Evolutionary conservation across 2,329 filamentous ascomycete genomes (phyloP).

Genomic region (Fusarium tricinctum): DNA sequence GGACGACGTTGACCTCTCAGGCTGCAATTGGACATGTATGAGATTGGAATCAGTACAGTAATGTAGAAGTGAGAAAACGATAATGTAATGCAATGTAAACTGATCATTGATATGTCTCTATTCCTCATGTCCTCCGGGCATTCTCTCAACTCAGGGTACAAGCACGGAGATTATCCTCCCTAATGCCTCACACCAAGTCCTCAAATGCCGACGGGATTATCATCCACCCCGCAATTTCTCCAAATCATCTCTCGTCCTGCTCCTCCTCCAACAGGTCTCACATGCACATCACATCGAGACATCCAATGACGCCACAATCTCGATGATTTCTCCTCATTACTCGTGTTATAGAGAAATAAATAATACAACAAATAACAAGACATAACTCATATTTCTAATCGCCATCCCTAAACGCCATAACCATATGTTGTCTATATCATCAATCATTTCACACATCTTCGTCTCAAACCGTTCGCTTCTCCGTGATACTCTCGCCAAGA

Average conservation of each 20-base stretch:
- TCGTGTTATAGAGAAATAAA: slow-evolving; percentile 12
- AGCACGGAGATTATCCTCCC: slow-evolving; percentile 1
- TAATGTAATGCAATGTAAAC: no score
- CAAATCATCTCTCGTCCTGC: slow-evolving; percentile 29
- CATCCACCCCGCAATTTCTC: slow-evolving; percentile 35
- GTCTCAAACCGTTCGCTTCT: slow-evolving; percentile 65
- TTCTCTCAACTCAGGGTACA: no score
- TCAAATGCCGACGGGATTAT: slow-evolving; percentile 6
- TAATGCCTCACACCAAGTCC: slow-evolving; percentile 33
- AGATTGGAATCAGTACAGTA: no score
- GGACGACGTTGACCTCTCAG: no score
- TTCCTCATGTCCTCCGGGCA: no score
- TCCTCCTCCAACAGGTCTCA: slow-evolving; percentile 14
- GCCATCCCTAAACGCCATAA: slow-evolving; percentile 14
- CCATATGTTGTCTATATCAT: slow-evolving; percentile 15
- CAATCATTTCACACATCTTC: slow-evolving; percentile 24
- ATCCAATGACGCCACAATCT: slow-evolving; percentile 37
- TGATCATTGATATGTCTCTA: no score
- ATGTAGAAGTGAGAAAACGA: no score
- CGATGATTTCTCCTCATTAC: slow-evolving; percentile 27
- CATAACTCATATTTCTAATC: slow-evolving; percentile 1
- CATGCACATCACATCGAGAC: slow-evolving; percentile 12
- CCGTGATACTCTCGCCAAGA: slow-evolving; percentile 69
- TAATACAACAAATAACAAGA: neutral
- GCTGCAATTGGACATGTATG: no score